A percentile compares a stretch with the other conserved stretches of the same genome.
Conservation (phyloP, 768 basidiomycete genomes). For the Roridomyces roridus region DNA sequence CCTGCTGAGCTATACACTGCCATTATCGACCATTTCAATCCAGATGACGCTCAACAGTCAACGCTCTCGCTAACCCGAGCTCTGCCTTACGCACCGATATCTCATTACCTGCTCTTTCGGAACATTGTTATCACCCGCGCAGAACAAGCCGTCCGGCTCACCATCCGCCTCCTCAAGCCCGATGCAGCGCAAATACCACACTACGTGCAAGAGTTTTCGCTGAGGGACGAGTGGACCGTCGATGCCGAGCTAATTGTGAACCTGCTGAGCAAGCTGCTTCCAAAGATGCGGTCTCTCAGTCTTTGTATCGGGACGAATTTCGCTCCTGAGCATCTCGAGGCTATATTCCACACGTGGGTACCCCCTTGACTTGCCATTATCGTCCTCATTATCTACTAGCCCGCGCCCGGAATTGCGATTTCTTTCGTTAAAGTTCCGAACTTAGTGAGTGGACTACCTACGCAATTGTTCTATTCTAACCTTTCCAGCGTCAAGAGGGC, state of each 20-base stretch:
- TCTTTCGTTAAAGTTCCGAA: constrained; percentile 77
- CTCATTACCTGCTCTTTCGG: constrained; percentile 63
- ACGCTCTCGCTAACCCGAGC: constrained; percentile 66
- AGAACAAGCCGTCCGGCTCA: constrained; percentile 62
- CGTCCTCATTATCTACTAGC: constrained; percentile 10
- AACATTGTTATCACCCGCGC: constrained; percentile 55
- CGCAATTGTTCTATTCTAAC: background rate
- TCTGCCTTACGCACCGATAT: constrained; percentile 65
- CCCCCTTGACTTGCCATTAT: background rate
- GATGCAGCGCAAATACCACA: constrained; percentile 29
- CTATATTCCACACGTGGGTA: constrained; percentile 48
- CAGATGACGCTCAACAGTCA: constrained; percentile 53
- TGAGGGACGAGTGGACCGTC: constrained; percentile 66
- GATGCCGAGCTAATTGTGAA: constrained; percentile 81
- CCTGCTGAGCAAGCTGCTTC: constrained; percentile 59
- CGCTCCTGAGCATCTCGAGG: constrained; percentile 81
- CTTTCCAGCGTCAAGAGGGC: constrained; percentile 66
- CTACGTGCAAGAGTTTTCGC: constrained; percentile 55
- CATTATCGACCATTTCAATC: constrained; percentile 60
- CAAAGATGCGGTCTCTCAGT: constrained; percentile 53
- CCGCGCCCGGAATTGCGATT: constrained; percentile 53
- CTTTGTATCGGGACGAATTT: constrained; percentile 80
- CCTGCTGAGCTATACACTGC: constrained; percentile 72
- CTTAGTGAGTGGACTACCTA: constrained; percentile 65
- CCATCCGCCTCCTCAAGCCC: constrained; percentile 55